Base-by-base conservation (phyloP, 768 basidiomycete species). In the Aureoboletus auriporus region DNA sequence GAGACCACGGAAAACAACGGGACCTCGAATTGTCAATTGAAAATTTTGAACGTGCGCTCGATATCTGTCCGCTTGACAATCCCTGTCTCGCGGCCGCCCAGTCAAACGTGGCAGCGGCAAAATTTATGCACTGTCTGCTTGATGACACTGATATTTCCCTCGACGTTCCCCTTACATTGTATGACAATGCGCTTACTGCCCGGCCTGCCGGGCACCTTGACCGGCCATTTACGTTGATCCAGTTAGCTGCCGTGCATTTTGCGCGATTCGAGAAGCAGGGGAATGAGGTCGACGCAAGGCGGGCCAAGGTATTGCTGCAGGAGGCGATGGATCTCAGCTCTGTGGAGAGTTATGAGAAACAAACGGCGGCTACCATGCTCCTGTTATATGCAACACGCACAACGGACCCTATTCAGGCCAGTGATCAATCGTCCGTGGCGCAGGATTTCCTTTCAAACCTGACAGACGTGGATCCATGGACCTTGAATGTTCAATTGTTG, bases 11-110 rank as follows among this genome's bases (percentile, higher is more conserved):
- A 2, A 29, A 13, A 8, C 36, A 12, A 17, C 28, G 4, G n/a
- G 39, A 52, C 13, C 43, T 50, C 10, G 39, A 51, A 28, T 8
- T 3, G 13, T 36, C 52, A 6, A 42, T 39, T 4, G 17, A 38
- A 33, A 34, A 34, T 0, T 51, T 53, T 30, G 26, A 50, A 20
- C 39, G 9, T n/a, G 52, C 40, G 11, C 39, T 53, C 11, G 9
- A 20, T 23, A 11, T 51, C n/a, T 53, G 52, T 20, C 42, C 49
- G 8, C 28, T 10, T 14, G 44, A 51, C 16, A 48, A 53, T 12
- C 49, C 39, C 6, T 41, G 52, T 42, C 49, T 39, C 34, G 43
- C 52, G 1, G 52, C 40, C 17, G 49, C 39, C 8, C 39, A 37
- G 3, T 42, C 52, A 27, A 53, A 53, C 14, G 1, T 51, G 14